Evolutionary conservation across 179 eudicot genomes (phyloP).

Genomic region (Silene noctiflora): DNA sequence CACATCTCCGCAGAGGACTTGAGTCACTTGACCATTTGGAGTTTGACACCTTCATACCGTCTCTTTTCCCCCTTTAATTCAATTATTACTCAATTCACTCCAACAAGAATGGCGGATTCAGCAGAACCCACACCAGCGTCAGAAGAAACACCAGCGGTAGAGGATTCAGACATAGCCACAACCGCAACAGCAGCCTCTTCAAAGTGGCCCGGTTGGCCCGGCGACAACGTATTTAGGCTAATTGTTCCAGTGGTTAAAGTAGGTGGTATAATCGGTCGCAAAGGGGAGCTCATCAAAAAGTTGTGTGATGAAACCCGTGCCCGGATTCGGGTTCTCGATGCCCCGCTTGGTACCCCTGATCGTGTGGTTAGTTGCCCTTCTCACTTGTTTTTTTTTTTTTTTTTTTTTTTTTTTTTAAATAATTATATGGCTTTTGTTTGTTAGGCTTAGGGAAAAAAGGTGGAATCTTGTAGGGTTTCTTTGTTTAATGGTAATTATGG

Average conservation of each 20-base stretch:
- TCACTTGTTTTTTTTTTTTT: no score
- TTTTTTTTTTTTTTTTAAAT: no score
- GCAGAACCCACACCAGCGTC: background rate
- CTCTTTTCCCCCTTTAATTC: no score
- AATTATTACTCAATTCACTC: no score
- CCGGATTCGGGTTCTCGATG: conserved; percentile 73
- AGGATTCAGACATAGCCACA: background rate
- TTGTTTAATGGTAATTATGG: background rate
- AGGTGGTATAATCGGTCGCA: conserved; percentile 78
- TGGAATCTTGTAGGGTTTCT: background rate
- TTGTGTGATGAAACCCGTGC: conserved; percentile 76
- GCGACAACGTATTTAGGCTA: conserved; percentile 59
- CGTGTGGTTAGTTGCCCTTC: conserved; percentile 57
- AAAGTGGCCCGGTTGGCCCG: conserved; percentile 95
- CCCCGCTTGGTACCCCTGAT: conserved; percentile 58
- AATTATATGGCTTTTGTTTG: background rate
- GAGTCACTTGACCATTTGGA: no score
- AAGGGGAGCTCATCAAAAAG: conserved; percentile 80
- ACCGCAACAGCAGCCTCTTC: conserved; percentile 20
- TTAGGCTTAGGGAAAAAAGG: background rate
- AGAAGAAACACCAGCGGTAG: background rate
- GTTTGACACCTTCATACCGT: no score
- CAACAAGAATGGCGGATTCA: background rate
- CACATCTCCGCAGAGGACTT: no score
- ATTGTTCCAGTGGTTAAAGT: conserved; percentile 73